These are phyloP conservation scores for Lotmaria passim DNA, from an alignment of 208 protist genomes.

Conservation along the genomic window DNA sequence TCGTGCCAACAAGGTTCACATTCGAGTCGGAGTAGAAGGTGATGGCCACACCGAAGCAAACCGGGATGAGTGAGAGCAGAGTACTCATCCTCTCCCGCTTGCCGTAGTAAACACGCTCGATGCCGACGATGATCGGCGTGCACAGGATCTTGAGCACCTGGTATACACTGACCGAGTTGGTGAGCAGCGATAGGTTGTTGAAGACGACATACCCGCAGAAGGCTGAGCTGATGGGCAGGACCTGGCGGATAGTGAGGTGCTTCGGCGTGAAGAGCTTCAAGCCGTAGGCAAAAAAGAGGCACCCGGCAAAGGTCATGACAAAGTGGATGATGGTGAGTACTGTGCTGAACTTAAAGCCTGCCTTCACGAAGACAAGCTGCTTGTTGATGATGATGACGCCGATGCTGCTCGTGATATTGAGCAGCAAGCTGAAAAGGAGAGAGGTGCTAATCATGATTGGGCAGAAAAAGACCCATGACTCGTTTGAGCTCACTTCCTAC, in stretches of 20 bases:
- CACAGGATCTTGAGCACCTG: slow-evolving; percentile 87
- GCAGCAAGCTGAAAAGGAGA: slow-evolving; percentile 48
- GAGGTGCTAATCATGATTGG: slow-evolving; percentile 19
- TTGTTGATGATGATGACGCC: slow-evolving; percentile 84
- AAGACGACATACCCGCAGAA: slow-evolving; percentile 90
- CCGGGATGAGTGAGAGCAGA: slow-evolving; percentile 69
- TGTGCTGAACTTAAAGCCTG: slow-evolving; percentile 70
- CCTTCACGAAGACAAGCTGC: slow-evolving; percentile 56
- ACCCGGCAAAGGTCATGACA: slow-evolving; percentile 65
- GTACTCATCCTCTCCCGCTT: slow-evolving; percentile 50
- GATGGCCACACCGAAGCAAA: slow-evolving; percentile 77
- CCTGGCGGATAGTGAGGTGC: slow-evolving; percentile 35
- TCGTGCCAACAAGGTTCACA: slow-evolving; percentile 59
- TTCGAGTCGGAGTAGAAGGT: slow-evolving; percentile 72
- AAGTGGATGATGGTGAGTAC: slow-evolving; percentile 81
- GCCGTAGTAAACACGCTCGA: slow-evolving; percentile 59
- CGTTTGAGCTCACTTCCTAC: too few species aligned
- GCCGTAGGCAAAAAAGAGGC: slow-evolving; percentile 49
- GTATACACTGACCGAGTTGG: slow-evolving; percentile 85
- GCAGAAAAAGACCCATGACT: background rate
- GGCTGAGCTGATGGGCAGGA: slow-evolving; percentile 70
- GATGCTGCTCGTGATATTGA: slow-evolving; percentile 76
- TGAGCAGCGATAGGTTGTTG: slow-evolving; percentile 88
- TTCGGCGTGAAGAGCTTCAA: slow-evolving; percentile 48
- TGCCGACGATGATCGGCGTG: slow-evolving; percentile 78